phyloP scores from a whole-genome alignment of 2,329 filamentous ascomycete species.

The Apiospora sp. region DNA sequence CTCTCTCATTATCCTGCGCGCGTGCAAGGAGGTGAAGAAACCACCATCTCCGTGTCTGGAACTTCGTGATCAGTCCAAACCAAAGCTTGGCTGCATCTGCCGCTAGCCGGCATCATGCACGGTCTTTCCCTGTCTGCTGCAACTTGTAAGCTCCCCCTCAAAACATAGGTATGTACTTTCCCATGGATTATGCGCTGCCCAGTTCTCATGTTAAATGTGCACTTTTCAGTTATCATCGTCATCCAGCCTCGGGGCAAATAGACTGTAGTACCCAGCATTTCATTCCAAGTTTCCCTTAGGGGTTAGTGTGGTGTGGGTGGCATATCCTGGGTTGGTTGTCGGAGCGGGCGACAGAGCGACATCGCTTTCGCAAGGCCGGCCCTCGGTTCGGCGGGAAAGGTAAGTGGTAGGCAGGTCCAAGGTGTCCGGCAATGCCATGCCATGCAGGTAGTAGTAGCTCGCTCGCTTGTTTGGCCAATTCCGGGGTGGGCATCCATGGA shows the following conservation, averaged over 20 bases:
- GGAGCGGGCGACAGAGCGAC: not conserved
- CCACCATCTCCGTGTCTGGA: slow-evolving; percentile 2
- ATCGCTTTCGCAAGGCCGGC: slow-evolving; percentile 14
- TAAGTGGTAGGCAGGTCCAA: not conserved
- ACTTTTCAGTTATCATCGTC: not conserved
- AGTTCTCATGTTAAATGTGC: not conserved
- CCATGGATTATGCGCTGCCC: slow-evolving; percentile 10
- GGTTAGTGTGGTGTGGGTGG: not conserved
- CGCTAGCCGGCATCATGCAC: slow-evolving; percentile 19
- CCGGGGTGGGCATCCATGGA: not conserved
- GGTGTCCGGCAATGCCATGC: slow-evolving; percentile 15
- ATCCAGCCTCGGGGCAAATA: not conserved
- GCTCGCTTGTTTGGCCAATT: not conserved
- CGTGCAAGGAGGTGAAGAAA: not conserved
- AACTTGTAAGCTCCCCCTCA: slow-evolving; percentile 2
- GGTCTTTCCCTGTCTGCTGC: not conserved
- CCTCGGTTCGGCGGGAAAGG: slow-evolving; percentile 20
- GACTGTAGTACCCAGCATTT: not conserved
- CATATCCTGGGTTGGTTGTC: not conserved
- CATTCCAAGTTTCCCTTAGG: no score
- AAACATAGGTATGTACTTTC: slow-evolving; percentile 3
- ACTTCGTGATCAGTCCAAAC: slow-evolving; percentile 10
- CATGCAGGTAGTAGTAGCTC: not conserved
- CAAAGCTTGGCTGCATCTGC: slow-evolving; percentile 11
- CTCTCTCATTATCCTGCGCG: not conserved